phyloP scores from a whole-genome alignment of 129 eudicot genomes.

The Pseudognaphalium luteoalbum region DNA sequence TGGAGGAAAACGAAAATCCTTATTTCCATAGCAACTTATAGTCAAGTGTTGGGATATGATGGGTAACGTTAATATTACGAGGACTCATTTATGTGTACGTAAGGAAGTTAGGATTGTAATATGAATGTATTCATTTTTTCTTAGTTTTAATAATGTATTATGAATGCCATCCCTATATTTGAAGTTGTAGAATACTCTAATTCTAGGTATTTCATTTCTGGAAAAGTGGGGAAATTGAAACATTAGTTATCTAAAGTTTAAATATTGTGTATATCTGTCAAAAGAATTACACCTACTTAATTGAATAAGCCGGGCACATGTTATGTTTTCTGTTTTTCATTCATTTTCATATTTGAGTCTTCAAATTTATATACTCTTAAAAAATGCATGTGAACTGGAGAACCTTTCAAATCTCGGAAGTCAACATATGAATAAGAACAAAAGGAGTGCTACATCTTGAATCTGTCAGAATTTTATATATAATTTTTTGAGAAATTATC shows the following conservation, averaged over 20 bases:
- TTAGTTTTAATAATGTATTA: no score
- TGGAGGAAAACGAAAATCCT: background rate
- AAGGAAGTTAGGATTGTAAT: no score
- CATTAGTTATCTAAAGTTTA: background rate
- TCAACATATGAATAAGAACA: background rate
- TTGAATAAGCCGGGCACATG: background rate
- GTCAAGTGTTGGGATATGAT: no score
- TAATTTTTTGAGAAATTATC: background rate
- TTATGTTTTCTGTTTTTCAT: no score
- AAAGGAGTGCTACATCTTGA: conserved; percentile 6
- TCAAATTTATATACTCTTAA: no score
- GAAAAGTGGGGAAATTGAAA: background rate
- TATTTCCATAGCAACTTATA: background rate
- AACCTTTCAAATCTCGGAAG: background rate
- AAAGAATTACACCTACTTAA: background rate
- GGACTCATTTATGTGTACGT: background rate
- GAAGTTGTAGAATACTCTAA: background rate
- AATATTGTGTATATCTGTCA: background rate
- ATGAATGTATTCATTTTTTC: no score
- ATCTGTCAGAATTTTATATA: background rate
- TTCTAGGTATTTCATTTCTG: background rate
- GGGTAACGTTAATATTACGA: no score
- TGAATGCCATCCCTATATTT: no score
- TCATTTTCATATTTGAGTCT: background rate
- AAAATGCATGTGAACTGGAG: conserved; percentile 1